Base-by-base conservation (phyloP, 129 eudicot genomes). In the Helianthus tuberosus region DNA sequence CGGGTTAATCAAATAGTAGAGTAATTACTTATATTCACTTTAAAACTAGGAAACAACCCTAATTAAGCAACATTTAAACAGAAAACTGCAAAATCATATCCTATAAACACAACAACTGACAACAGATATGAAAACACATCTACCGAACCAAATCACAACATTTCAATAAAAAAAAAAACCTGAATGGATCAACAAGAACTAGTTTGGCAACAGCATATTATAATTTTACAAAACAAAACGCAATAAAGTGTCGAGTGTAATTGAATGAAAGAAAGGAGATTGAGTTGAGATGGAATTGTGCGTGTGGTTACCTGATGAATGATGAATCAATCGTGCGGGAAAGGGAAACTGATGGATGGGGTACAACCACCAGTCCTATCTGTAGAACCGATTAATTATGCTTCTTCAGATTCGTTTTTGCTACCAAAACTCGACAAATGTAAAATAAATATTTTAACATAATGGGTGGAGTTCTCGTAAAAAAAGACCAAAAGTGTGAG, bases 281-380 rank as follows among this genome's bases (percentile, higher is more conserved):
- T n/a, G 55, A 25, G 68, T 41, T n/a, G 55, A 25, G 68, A 44
- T 57, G 58, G 15, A 62, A 61, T 62, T 72, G 32, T 13, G 58
- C 35, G 60, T 6, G 3, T 54, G 32, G 23, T 74, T 74, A 74
- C 78, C 78, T 63, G 47, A 43, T 62, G 63, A 63, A 43, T 62
- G 63, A 63, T 66, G 50, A 74, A 74, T 62, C 50, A 74, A 74
- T 62, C 50, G 63, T 74, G 78, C 63, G 78, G 63, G 78, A 63
- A 63, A 41, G 57, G 53, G 13, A 57, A 57, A 71, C 43, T 20
- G n/a, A 58, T 14, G 16, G 49, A 74, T 64, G 63, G 71, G 71
- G 14, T 63, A 74, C 52, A 74, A 74, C 71, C 71, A 50, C 71
- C 72, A 9, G 53, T 74, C 78, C 51, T 74, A 64, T 74, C 78